A percentile compares a stretch with the other conserved stretches of the same genome.
phyloP scores from a whole-genome alignment of 192 early-diverging fungal genomes.

The Backusella macrospora region DNA sequence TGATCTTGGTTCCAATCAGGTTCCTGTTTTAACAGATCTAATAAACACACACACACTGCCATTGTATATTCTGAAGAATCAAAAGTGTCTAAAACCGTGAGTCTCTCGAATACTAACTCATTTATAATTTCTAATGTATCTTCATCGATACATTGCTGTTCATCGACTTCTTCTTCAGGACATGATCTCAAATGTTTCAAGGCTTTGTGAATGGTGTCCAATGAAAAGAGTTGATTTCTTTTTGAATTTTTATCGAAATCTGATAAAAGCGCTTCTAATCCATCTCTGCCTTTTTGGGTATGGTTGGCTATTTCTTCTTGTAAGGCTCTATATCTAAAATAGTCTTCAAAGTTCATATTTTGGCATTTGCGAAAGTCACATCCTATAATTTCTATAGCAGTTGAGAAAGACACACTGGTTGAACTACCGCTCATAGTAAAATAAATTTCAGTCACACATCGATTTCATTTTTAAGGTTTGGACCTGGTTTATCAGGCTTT shows the following conservation, averaged over 20 bases:
- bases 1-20: background rate
- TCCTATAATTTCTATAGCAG: no score
- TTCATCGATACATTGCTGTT: background rate
- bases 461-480: no score
- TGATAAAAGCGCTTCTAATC: background rate
- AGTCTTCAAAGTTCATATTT: constrained; percentile 3
- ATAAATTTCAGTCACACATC: no score
- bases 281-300: background rate
- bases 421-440: no score
- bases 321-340: background rate
- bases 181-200: background rate
- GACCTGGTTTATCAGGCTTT: no score
- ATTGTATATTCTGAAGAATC: background rate
- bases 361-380: no score
- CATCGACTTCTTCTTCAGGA: background rate
- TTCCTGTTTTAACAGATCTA: background rate
- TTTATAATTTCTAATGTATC: background rate
- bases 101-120: background rate
- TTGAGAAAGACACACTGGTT: no score
- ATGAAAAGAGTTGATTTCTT: background rate
- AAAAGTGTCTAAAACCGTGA: background rate
- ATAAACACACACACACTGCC: background rate
- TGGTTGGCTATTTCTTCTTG: background rate
- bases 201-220: background rate
- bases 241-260: background rate